A percentile compares a stretch with the other conserved stretches of the same genome.
These are phyloP conservation scores for Sarocladium strictum DNA, from an alignment of 2,329 filamentous ascomycete genomes.

Conservation along the genomic window DNA sequence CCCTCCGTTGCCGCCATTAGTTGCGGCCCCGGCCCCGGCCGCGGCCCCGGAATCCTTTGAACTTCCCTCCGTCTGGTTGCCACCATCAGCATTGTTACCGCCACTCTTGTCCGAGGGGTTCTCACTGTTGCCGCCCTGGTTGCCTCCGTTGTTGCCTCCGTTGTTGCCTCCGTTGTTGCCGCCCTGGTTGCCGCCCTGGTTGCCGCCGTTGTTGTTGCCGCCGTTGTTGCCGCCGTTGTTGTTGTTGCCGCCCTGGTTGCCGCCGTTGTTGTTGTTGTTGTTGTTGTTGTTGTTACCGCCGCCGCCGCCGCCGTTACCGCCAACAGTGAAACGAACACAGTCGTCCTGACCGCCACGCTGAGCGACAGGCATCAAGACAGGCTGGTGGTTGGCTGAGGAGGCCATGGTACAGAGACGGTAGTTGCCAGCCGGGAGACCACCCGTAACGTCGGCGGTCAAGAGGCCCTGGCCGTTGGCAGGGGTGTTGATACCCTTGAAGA, in stretches of 20 bases:
- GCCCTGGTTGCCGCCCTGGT: slow-evolving; percentile 12
- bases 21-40: neutral
- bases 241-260: slow-evolving; percentile 10
- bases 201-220: slow-evolving; percentile 12
- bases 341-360: slow-evolving; percentile 63
- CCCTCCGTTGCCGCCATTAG: slow-evolving; percentile 19
- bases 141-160: slow-evolving; percentile 11
- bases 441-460: slow-evolving; percentile 46
- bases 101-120: slow-evolving; percentile 10
- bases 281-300: slow-evolving; percentile 14
- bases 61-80: slow-evolving; percentile 9
- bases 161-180: slow-evolving; percentile 13
- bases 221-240: slow-evolving; percentile 13
- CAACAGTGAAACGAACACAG: slow-evolving; percentile 55
- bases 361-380: slow-evolving; percentile 59
- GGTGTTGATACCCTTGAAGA: slow-evolving; percentile 65
- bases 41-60: slow-evolving; percentile 5
- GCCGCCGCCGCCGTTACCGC: slow-evolving; percentile 17
- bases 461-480: slow-evolving; percentile 49
- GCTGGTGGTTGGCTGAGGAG: slow-evolving; percentile 59
- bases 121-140: slow-evolving; percentile 10
- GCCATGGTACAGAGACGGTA: slow-evolving; percentile 63
- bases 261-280: slow-evolving; percentile 18
- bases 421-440: slow-evolving; percentile 55
- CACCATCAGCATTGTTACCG: slow-evolving; percentile 15